Evolutionary conservation across 441 rosid genomes (phyloP).

Genomic region (Aleurites moluccanus): DNA sequence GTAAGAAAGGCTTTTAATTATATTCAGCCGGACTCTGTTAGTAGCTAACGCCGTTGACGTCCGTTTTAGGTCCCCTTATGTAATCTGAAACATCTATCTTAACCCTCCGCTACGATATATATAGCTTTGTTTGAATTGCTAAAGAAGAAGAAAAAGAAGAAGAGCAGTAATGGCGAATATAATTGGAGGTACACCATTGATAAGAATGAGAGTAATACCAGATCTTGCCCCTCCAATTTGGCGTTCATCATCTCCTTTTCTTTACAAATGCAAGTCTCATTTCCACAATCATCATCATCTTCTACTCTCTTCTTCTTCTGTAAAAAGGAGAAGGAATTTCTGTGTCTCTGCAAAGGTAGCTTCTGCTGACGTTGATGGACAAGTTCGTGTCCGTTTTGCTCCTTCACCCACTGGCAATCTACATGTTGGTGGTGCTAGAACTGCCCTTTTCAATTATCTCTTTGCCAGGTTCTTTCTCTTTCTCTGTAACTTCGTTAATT

Average conservation of each 20-base stretch:
- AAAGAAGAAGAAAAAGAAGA: too few relatives aligned
- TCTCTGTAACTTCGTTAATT: background rate
- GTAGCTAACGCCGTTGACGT: too few relatives aligned
- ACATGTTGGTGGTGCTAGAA: constrained; percentile 96
- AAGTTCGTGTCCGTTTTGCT: constrained; percentile 90
- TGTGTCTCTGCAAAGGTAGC: constrained; percentile 42
- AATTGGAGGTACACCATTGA: constrained; percentile 39
- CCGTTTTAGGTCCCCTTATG: too few relatives aligned
- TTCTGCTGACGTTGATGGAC: constrained; percentile 27
- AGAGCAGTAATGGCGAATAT: background rate
- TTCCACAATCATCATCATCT: background rate
- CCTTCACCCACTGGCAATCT: constrained; percentile 98
- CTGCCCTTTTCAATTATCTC: constrained; percentile 94
- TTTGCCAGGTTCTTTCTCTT: constrained; percentile 65
- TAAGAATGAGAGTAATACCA: constrained; percentile 41
- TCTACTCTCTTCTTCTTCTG: background rate
- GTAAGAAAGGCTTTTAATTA: too few relatives aligned
- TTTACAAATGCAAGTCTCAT: background rate
- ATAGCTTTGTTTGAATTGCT: too few relatives aligned
- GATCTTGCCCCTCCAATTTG: constrained; percentile 33
- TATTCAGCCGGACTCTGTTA: too few relatives aligned
- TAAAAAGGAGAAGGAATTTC: constrained; percentile 34
- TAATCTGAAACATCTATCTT: too few relatives aligned
- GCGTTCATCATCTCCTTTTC: constrained; percentile 11
- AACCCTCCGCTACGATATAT: too few relatives aligned